Percentiles rank a stretch among this genome's conserved stretches.
Conservation (phyloP, 176 grass and related monocot genomes). For the Triticum timopheevii region DNA sequence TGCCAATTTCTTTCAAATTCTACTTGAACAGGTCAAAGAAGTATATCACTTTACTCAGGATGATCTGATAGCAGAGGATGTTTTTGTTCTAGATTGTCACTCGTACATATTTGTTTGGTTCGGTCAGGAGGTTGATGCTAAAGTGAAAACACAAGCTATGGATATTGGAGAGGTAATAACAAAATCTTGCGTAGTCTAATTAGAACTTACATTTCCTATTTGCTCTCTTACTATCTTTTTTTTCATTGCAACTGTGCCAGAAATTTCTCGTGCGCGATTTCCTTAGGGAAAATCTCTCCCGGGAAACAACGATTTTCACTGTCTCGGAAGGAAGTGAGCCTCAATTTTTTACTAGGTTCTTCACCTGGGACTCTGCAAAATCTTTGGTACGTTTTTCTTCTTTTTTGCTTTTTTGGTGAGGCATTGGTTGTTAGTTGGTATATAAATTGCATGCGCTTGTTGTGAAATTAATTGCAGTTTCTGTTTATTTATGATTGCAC, state of each 20-base stretch:
- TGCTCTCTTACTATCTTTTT: neutral
- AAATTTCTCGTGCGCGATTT: slow-evolving; percentile 88
- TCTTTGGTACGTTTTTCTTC: slow-evolving; percentile 54
- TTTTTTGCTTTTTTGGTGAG: neutral
- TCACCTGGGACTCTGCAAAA: slow-evolving; percentile 85
- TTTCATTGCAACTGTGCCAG: slow-evolving; percentile 37
- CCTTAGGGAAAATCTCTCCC: slow-evolving; percentile 84
- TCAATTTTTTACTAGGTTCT: slow-evolving; percentile 88
- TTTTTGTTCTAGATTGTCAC: slow-evolving; percentile 80
- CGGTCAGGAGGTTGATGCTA: slow-evolving; percentile 78
- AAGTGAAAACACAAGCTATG: slow-evolving; percentile 66
- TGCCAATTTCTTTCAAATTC: neutral
- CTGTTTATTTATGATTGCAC: neutral
- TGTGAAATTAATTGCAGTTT: neutral
- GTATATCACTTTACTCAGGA: slow-evolving; percentile 90
- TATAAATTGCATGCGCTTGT: neutral
- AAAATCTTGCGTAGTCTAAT: neutral
- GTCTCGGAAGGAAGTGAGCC: slow-evolving; percentile 84
- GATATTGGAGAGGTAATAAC: slow-evolving; percentile 76
- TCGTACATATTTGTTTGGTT: slow-evolving; percentile 85
- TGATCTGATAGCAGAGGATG: slow-evolving; percentile 93
- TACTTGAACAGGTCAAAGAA: slow-evolving; percentile 69
- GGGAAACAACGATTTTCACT: slow-evolving; percentile 70
- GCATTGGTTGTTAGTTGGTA: slow-evolving; percentile 18
- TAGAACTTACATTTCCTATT: neutral